phyloP scores from a whole-genome alignment of 139 green algal genomes.

The Pleodorina starrii region DNA sequence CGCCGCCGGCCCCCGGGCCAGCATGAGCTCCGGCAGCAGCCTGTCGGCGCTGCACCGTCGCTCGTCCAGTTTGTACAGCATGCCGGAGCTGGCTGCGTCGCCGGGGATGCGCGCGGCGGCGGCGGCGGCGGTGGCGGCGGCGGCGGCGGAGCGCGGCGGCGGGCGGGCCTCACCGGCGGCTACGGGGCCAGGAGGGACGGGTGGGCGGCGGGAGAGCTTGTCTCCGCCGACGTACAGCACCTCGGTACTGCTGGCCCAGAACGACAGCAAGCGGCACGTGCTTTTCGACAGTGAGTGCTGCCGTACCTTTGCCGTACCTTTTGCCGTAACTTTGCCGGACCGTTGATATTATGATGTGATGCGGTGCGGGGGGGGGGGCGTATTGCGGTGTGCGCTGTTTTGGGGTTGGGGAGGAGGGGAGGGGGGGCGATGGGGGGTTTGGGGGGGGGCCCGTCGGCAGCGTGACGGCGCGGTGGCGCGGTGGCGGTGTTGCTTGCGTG shows the following conservation, averaged over 20 bases:
- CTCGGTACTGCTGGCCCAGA: not conserved
- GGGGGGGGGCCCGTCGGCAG: no score
- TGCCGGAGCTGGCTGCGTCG: not conserved
- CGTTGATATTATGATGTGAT: no score
- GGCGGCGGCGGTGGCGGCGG: not conserved
- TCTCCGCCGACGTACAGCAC: conserved; percentile 8
- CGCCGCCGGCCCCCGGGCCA: not conserved
- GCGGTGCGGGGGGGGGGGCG: no score
- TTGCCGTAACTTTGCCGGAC: no score
- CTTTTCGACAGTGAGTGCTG: conserved; percentile 46
- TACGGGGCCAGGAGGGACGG: no score
- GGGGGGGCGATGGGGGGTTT: no score
- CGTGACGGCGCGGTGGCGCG: no score
- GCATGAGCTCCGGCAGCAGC: not conserved
- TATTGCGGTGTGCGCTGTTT: no score
- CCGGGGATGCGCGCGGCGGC: not conserved
- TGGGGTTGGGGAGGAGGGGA: no score
- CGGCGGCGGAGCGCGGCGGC: not conserved
- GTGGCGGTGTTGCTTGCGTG: no score
- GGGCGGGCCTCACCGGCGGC: not conserved
- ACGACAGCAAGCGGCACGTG: conserved; percentile 35
- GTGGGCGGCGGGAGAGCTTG: not conserved
- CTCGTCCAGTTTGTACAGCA: conserved; percentile 1
- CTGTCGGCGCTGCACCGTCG: not conserved
- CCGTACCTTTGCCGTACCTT: no score